A percentile compares a stretch with the other conserved stretches of the same genome.
Conservation (phyloP, 192 early-diverging fungal genomes). For the Coemansia sp. region DNA sequence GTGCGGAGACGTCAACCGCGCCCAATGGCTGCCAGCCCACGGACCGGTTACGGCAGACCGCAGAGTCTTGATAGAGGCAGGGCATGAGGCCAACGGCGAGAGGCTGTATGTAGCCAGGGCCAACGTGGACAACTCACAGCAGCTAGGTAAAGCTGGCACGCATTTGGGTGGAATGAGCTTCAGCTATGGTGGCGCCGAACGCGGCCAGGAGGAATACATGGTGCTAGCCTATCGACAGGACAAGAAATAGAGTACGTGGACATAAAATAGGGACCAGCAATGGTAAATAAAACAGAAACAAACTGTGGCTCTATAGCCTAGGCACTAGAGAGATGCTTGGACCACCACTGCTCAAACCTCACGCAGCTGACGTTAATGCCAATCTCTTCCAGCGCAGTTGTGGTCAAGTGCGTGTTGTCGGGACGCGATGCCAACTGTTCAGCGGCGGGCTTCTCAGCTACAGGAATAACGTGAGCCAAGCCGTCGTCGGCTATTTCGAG, state of each 20-base stretch:
- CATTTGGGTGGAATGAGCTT: constrained; percentile 41
- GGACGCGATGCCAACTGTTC: constrained; percentile 22
- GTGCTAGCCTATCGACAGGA: constrained; percentile 30
- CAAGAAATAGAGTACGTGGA: constrained; percentile 3
- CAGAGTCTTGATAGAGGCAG: constrained; percentile 15
- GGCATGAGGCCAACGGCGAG: constrained; percentile 35
- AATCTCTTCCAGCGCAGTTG: constrained; percentile 13
- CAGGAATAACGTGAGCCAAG: constrained; percentile 5
- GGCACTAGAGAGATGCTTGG: constrained; percentile 6
- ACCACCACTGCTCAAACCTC: constrained; percentile 38
- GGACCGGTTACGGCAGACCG: constrained; percentile 24
- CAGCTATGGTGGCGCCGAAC: constrained; percentile 18
- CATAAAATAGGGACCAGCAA: too few relatives aligned
- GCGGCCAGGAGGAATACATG: constrained; percentile 11
- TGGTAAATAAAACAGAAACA: too few relatives aligned
- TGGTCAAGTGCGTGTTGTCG: constrained; percentile 25
- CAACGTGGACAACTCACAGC: constrained; percentile 12
- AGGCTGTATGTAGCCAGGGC: constrained; percentile 38
- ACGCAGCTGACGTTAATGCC: constrained; percentile 24
- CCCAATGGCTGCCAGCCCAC: constrained; percentile 44
- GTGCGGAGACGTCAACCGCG: constrained; percentile 51
- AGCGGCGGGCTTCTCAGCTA: constrained; percentile 8
- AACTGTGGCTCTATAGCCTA: too few relatives aligned
- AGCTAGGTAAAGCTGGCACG: constrained; percentile 38
- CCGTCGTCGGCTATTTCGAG: constrained; percentile 4